Evolutionary conservation across 495 filamentous ascomycete species (phyloP).

Genomic region (Penicillium lagena): DNA sequence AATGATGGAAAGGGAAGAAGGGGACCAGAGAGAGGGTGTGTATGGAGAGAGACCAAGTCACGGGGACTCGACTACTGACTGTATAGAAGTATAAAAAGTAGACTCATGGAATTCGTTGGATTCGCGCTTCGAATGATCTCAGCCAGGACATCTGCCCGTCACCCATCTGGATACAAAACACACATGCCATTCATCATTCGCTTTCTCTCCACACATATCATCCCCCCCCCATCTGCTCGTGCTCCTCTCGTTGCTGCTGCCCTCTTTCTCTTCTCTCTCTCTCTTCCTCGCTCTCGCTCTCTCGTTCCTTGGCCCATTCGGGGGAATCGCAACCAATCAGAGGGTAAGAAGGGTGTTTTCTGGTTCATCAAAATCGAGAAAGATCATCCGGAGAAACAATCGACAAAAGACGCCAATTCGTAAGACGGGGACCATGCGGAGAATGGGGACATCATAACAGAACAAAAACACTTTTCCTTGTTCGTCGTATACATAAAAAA

Average conservation of each 20-base stretch:
- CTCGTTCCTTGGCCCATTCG: slow-evolving; percentile 16
- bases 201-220: slow-evolving; percentile 8
- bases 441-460: slow-evolving; percentile 25
- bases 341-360: slow-evolving; percentile 1
- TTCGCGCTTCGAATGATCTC: slow-evolving; percentile 18
- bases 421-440: slow-evolving; percentile 29
- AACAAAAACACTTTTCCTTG: slow-evolving; percentile 31
- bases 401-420: slow-evolving; percentile 40
- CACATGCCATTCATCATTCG: slow-evolving; percentile 12
- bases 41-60: slow-evolving; percentile 2
- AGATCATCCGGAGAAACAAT: slow-evolving; percentile 26
- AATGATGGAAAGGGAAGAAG: not conserved
- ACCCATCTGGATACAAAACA: slow-evolving; percentile 12
- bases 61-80: not conserved
- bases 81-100: not conserved
- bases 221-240: slow-evolving; percentile 9
- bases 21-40: not conserved
- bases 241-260: not conserved
- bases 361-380: slow-evolving; percentile 21
- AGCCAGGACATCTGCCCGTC: slow-evolving; percentile 19
- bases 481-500: slow-evolving; percentile 37
- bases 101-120: slow-evolving; percentile 9
- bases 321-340: slow-evolving; percentile 27
- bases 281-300: slow-evolving; percentile 11
- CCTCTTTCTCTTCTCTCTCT: slow-evolving; percentile 10